A percentile compares a stretch with the other conserved stretches of the same genome.
Conservation (phyloP, 164 flowering plant genomes). For the Nymphaea thermarum region DNA sequence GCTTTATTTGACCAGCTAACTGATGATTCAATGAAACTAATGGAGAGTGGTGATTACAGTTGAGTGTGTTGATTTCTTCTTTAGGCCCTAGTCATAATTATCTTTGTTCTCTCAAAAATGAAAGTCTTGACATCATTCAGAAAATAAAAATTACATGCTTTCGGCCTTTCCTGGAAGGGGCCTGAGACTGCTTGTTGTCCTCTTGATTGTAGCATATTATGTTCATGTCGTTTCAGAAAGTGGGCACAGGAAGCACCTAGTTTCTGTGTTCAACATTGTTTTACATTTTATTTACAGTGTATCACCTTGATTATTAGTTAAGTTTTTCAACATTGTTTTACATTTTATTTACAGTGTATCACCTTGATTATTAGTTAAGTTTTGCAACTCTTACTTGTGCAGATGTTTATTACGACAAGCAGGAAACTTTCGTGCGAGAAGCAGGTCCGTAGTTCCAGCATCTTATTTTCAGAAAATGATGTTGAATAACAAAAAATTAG, state of each 20-base stretch:
- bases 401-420: constrained; percentile 84
- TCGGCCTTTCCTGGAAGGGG: too few relatives aligned
- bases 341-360: background rate
- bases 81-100: background rate
- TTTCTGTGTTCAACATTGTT: background rate
- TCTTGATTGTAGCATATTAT: background rate
- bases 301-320: background rate
- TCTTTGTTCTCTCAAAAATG: background rate
- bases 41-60: constrained; percentile 93
- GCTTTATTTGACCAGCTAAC: constrained; percentile 83
- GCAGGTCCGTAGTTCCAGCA: constrained; percentile 45
- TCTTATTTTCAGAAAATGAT: background rate
- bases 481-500: background rate
- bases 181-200: background rate
- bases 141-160: too few relatives aligned
- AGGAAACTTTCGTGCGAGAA: constrained; percentile 71
- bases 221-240: background rate
- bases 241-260: background rate
- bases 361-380: too few relatives aligned
- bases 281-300: background rate
- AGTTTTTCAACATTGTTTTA: background rate
- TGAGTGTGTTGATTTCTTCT: constrained; percentile 17
- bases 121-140: background rate
- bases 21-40: constrained; percentile 79
- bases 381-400: constrained; percentile 9